phyloP scores from a whole-genome alignment of 176 grass and related monocot species.

The Elaeis guineensis region DNA sequence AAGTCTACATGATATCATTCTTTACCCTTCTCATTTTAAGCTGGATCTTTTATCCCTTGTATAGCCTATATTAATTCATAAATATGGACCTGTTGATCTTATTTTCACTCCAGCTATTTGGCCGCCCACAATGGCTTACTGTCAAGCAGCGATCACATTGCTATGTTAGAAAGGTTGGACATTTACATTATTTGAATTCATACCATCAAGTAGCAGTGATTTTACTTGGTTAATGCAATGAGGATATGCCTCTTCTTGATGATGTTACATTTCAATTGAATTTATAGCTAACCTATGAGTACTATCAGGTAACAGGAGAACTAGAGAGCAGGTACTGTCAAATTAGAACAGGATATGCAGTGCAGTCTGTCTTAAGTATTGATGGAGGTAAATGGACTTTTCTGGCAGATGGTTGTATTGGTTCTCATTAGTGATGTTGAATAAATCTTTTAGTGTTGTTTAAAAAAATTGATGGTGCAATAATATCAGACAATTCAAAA shows the following conservation, averaged over 20 bases:
- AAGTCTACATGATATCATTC: too few species aligned
- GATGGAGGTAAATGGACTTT: conserved; percentile 32
- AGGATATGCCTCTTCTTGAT: neutral
- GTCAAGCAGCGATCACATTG: conserved; percentile 64
- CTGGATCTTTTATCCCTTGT: too few species aligned
- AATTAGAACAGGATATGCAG: conserved; percentile 59
- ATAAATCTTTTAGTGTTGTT: too few species aligned
- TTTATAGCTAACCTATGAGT: neutral
- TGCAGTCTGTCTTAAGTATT: conserved; percentile 41
- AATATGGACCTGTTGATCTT: neutral
- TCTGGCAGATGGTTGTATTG: too few species aligned
- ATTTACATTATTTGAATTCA: too few species aligned
- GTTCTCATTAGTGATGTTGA: too few species aligned
- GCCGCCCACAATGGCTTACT: conserved; percentile 82
- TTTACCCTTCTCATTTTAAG: too few species aligned
- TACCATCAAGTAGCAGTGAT: too few species aligned
- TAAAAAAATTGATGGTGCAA: too few species aligned
- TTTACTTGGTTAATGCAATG: too few species aligned
- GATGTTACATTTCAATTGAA: neutral
- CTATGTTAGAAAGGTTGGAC: conserved; percentile 59
- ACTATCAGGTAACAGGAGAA: conserved; percentile 50
- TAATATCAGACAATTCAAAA: too few species aligned
- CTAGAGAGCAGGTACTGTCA: conserved; percentile 55
- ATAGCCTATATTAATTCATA: too few species aligned
- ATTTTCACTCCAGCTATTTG: conserved; percentile 53